phyloP scores from a whole-genome alignment of 306 rosid species.

The Dryas drummondii region DNA sequence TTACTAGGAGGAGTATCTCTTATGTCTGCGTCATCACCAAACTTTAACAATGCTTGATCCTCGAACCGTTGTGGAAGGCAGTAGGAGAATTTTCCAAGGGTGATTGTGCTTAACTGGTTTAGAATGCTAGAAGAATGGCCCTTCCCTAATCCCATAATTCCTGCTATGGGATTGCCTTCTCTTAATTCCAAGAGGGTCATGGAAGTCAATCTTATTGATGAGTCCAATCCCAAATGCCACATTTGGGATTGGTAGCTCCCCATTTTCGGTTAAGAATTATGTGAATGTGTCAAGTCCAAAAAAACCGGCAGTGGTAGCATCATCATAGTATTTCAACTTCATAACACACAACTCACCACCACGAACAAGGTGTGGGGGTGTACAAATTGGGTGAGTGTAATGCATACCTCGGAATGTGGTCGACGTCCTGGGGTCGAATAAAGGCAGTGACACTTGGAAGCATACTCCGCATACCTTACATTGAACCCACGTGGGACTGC shows the following conservation, averaged over 20 bases:
- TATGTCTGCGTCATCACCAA: not conserved
- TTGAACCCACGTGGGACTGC: not conserved
- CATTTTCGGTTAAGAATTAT: no score
- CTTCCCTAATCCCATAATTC: not conserved
- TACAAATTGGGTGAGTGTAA: not conserved
- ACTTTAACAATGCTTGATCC: not conserved
- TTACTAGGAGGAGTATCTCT: no score
- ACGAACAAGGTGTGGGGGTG: not conserved
- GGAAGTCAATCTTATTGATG: no score
- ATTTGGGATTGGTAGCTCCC: no score
- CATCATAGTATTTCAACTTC: no score
- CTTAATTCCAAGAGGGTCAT: no score
- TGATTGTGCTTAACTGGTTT: not conserved
- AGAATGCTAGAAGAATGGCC: no score
- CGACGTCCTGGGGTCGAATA: not conserved
- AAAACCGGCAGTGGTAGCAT: not conserved
- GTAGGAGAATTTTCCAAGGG: not conserved
- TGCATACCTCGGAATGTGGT: not conserved
- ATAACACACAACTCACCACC: no score
- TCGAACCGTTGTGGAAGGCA: not conserved
- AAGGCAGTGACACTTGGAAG: not conserved
- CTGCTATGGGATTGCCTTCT: no score
- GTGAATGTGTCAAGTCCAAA: no score
- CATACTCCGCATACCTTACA: not conserved
- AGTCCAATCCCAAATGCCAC: no score